These are phyloP conservation scores for Chaetomiaceae sp. DNA, from an alignment of 2,329 filamentous ascomycete species.

Conservation along the genomic window DNA sequence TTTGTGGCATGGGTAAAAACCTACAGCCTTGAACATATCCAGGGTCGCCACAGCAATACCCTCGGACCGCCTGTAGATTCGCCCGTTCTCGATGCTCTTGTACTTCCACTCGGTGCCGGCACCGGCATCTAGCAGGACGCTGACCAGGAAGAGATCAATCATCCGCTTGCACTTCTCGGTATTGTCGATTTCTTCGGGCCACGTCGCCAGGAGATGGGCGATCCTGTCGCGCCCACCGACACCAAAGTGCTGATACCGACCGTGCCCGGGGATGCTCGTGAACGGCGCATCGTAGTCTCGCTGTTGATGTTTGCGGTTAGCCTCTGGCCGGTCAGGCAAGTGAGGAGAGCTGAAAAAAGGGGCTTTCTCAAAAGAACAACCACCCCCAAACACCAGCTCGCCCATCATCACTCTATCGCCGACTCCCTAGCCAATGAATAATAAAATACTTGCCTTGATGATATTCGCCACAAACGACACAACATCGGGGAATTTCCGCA, in stretches of 20 bases:
- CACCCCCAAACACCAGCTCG: no score
- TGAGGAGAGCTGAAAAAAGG: background rate
- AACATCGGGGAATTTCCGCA: conserved; percentile 76
- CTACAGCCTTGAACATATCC: conserved; percentile 85
- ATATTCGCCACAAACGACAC: conserved; percentile 86
- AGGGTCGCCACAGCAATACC: conserved; percentile 71
- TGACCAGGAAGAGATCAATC: conserved; percentile 73
- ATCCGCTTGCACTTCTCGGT: conserved; percentile 70
- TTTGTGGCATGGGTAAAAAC: conserved; percentile 15
- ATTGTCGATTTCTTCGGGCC: conserved; percentile 63
- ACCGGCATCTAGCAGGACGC: conserved; percentile 79
- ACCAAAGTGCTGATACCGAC: conserved; percentile 78
- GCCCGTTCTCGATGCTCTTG: conserved; percentile 83
- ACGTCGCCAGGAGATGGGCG: conserved; percentile 64
- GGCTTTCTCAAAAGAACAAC: background rate
- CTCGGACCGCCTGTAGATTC: conserved; percentile 77
- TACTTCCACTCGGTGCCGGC: conserved; percentile 90
- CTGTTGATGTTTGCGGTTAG: conserved; percentile 28
- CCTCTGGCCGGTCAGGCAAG: background rate
- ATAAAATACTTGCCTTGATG: conserved; percentile 70
- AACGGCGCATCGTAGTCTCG: conserved; percentile 54
- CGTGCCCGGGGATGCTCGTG: conserved; percentile 73
- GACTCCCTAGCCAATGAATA: no score
- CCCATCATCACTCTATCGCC: no score
- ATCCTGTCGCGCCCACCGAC: conserved; percentile 73